Percentiles rank a stretch among this genome's conserved stretches.
Evolutionary conservation across 495 filamentous ascomycete genomes (phyloP).

Genomic region (Xylaria longipes): DNA sequence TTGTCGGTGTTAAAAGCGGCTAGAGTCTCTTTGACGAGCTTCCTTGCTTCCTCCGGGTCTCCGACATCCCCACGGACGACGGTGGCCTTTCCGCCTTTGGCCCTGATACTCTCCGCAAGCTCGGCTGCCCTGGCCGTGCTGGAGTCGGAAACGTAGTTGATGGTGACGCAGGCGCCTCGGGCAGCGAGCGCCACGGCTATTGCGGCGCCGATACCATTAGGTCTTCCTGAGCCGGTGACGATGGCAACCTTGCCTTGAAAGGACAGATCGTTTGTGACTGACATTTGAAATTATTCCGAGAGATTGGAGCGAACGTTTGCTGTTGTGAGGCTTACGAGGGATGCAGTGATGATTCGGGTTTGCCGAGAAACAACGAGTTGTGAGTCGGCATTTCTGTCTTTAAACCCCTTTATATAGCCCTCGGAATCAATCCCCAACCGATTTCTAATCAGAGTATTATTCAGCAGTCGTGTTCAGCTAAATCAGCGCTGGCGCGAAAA

Average conservation of each 20-base stretch:
- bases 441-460: slow-evolving; percentile 1
- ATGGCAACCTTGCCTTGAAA: slow-evolving; percentile 58
- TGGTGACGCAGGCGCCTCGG: slow-evolving; percentile 42
- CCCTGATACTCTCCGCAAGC: slow-evolving; percentile 34
- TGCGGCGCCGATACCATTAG: slow-evolving; percentile 54
- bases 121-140: slow-evolving; percentile 40
- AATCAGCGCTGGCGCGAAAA: background rate
- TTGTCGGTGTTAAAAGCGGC: slow-evolving; percentile 36
- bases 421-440: background rate
- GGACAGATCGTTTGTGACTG: slow-evolving; percentile 34
- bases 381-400: slow-evolving; percentile 25
- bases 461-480: background rate
- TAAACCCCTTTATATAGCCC: slow-evolving; percentile 19
- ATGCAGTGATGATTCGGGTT: slow-evolving; percentile 15
- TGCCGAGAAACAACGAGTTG: slow-evolving; percentile 18
- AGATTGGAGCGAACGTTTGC: slow-evolving; percentile 12
- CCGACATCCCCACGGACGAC: slow-evolving; percentile 45
- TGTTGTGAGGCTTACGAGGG: slow-evolving; percentile 20
- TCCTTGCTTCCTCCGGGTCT: slow-evolving; percentile 34
- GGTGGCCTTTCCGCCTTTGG: slow-evolving; percentile 34
- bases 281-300: slow-evolving; percentile 3
- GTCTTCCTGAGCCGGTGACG: slow-evolving; percentile 54
- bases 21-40: slow-evolving; percentile 41
- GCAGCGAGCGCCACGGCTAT: slow-evolving; percentile 50
- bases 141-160: slow-evolving; percentile 39